Evolutionary conservation across 768 basidiomycete genomes (phyloP).

Genomic region (Russula compacta): DNA sequence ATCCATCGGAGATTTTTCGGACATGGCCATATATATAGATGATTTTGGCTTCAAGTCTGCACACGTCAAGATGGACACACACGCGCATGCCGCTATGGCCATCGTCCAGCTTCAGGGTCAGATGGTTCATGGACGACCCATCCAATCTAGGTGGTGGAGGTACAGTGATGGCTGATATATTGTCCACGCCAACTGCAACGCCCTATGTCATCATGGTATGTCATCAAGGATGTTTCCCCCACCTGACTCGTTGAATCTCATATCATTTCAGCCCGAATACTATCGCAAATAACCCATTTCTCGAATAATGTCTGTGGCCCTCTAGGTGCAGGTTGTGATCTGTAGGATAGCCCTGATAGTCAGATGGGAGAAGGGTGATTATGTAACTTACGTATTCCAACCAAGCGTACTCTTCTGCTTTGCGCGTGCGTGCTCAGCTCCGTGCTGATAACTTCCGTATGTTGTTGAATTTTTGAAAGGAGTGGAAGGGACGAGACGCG

Average conservation of each 20-base stretch:
- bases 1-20: conserved; percentile 95
- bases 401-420: no score
- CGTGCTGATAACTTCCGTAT: no score
- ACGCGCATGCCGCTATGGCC: conserved; percentile 96
- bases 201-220: conserved; percentile 76
- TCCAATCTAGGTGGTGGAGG: conserved; percentile 99
- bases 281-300: no score
- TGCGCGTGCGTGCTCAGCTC: no score
- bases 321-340: no score
- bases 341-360: no score
- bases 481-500: no score
- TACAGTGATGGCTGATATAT: conserved; percentile 65
- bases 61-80: conserved; percentile 97
- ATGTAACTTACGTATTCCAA: no score
- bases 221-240: conserved; percentile 1
- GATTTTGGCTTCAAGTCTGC: conserved; percentile 99
- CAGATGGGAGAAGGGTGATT: no score
- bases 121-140: conserved; percentile 93
- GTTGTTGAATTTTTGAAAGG: no score
- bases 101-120: conserved; percentile 96
- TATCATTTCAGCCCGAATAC: no score
- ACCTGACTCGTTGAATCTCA: conserved; percentile 37
- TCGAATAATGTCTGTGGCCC: no score
- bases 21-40: conserved; percentile 98
- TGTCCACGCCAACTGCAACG: conserved; percentile 46